A percentile compares a stretch with the other conserved stretches of the same genome.
Evolutionary conservation across 257 asterid genomes (phyloP).

Genomic region (Pogostemon cablin): DNA sequence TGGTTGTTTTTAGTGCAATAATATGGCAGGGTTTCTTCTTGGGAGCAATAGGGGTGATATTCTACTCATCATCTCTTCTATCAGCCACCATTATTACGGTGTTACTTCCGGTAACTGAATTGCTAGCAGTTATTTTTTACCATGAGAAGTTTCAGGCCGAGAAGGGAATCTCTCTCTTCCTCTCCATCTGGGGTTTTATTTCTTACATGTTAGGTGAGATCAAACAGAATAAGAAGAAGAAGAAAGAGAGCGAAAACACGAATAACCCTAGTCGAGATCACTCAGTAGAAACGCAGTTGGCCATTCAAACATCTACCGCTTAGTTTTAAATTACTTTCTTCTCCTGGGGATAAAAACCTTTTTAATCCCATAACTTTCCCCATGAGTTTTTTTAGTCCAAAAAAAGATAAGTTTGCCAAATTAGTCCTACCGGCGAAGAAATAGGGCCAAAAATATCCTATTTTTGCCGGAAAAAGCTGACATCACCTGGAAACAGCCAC

Average conservation of each 20-base stretch:
- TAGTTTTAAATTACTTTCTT: background rate
- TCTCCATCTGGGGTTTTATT: conserved; percentile 49
- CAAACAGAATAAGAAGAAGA: conserved; percentile 9
- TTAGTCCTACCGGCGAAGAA: too few relatives aligned
- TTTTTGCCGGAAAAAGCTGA: too few relatives aligned
- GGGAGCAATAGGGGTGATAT: conserved; percentile 53
- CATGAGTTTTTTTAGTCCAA: too few relatives aligned
- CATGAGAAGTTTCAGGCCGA: conserved; percentile 45
- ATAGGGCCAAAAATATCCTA: too few relatives aligned
- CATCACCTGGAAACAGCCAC: too few relatives aligned
- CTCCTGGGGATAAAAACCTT: too few relatives aligned
- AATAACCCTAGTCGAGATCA: background rate
- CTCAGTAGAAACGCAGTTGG: background rate
- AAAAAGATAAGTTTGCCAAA: too few relatives aligned
- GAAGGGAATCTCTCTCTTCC: conserved; percentile 44
- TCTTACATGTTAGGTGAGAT: conserved; percentile 43
- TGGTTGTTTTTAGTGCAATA: conserved; percentile 40
- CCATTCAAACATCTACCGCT: background rate
- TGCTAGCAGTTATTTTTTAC: conserved; percentile 42
- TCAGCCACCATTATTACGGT: conserved; percentile 40
- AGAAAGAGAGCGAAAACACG: background rate
- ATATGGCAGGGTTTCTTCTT: conserved; percentile 50
- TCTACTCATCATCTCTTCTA: conserved; percentile 45
- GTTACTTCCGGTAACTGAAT: conserved; percentile 36
- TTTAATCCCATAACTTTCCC: too few relatives aligned